Percentiles rank a stretch among this genome's conserved stretches.
phyloP scores from a whole-genome alignment of 2,329 filamentous ascomycete species.

The Pseudopyrenochaeta lycopersici region DNA sequence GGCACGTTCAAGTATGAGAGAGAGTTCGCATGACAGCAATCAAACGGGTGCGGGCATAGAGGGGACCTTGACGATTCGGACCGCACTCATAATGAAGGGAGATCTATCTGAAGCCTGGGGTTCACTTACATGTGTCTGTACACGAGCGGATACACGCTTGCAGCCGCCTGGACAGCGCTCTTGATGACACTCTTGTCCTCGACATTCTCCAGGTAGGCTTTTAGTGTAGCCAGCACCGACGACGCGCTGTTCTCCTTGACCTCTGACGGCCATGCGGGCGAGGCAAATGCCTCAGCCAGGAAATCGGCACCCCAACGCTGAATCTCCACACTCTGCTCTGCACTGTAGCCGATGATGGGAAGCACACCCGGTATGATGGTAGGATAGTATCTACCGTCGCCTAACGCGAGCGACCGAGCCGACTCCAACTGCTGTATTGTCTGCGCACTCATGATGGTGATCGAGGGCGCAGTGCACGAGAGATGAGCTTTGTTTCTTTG shows the following conservation, averaged over 20 bases:
- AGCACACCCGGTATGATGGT: slow-evolving; percentile 92
- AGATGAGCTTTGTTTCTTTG: slow-evolving; percentile 35
- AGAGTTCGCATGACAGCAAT: slow-evolving; percentile 30
- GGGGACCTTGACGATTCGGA: slow-evolving; percentile 21
- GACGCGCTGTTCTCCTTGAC: slow-evolving; percentile 84
- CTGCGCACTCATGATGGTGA: slow-evolving; percentile 40
- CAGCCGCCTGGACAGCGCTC: slow-evolving; percentile 85
- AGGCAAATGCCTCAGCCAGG: slow-evolving; percentile 93
- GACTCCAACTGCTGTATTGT: slow-evolving; percentile 82
- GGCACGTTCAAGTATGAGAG: slow-evolving; percentile 46
- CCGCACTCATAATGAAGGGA: slow-evolving; percentile 21
- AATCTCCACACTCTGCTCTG: slow-evolving; percentile 73
- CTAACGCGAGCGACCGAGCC: slow-evolving; percentile 87
- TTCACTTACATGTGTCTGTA: slow-evolving; percentile 91
- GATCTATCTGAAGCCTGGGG: slow-evolving; percentile 33
- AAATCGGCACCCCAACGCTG: slow-evolving; percentile 97
- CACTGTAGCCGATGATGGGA: slow-evolving; percentile 82
- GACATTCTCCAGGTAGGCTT: slow-evolving; percentile 58
- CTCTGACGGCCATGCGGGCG: slow-evolving; percentile 78
- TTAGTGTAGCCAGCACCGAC: slow-evolving; percentile 78
- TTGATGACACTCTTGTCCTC: slow-evolving; percentile 84
- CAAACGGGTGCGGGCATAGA: slow-evolving; percentile 20
- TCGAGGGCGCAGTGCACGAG: slow-evolving; percentile 25
- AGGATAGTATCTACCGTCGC: slow-evolving; percentile 86
- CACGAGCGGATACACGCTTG: slow-evolving; percentile 91